phyloP scores from a whole-genome alignment of 202 grass and related monocot genomes.

The Eragrostis tef region DNA sequence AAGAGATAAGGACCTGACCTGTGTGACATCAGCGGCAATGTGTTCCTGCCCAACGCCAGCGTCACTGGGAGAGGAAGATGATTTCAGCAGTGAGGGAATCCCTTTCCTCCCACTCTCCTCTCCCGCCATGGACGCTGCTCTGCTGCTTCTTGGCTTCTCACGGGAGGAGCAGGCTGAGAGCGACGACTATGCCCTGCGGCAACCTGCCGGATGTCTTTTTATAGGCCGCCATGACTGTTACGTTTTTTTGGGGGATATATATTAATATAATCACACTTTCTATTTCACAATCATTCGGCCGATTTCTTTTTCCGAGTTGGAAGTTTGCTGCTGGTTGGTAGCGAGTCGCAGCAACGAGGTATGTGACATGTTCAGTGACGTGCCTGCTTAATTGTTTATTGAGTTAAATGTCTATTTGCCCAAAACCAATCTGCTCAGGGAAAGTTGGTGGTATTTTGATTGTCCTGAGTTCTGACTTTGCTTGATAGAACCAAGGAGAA shows the following conservation, averaged over 20 bases:
- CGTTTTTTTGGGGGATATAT: neutral
- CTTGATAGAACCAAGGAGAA: constrained; percentile 18
- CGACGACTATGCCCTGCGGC: neutral
- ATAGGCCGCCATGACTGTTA: neutral
- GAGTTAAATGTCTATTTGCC: too few relatives aligned
- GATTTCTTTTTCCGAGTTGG: neutral
- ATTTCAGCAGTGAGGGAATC: constrained; percentile 41
- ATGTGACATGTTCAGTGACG: neutral
- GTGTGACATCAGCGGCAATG: constrained; percentile 50
- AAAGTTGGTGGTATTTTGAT: neutral
- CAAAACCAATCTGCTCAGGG: neutral
- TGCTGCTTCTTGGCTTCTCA: neutral
- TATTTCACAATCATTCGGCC: neutral
- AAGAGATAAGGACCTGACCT: constrained; percentile 35
- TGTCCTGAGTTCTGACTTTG: too few relatives aligned
- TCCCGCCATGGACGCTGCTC: constrained; percentile 33
- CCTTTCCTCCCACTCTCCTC: constrained; percentile 46
- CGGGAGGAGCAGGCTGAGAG: too few relatives aligned
- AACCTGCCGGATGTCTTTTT: neutral
- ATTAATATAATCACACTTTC: neutral
- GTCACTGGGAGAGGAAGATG: neutral
- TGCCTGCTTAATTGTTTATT: neutral
- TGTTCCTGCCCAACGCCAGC: constrained; percentile 43
- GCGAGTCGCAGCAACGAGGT: neutral
- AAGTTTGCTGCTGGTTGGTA: neutral